Evolutionary conservation across 805 yeast species (phyloP).

Genomic region (Candida nanaspora): DNA sequence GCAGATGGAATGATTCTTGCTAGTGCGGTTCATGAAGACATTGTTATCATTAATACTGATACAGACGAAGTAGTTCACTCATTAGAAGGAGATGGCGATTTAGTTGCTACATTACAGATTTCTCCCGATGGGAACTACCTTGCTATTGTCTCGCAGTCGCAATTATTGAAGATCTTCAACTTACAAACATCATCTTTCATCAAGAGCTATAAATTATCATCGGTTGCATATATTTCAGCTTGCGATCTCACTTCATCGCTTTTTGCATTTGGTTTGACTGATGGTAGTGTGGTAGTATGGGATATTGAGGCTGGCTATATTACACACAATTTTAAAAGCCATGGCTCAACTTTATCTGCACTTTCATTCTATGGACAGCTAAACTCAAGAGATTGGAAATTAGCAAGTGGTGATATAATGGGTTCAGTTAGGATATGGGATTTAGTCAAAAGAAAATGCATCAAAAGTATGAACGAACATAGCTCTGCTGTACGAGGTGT

Average conservation of each 20-base stretch:
- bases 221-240: constrained; percentile 77
- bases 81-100: constrained; percentile 80
- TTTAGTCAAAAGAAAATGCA: constrained; percentile 66
- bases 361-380: constrained; percentile 65
- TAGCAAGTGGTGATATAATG: constrained; percentile 65
- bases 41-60: constrained; percentile 57
- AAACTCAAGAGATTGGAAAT: constrained; percentile 64
- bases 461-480: constrained; percentile 63
- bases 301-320: constrained; percentile 82
- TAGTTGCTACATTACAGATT: constrained; percentile 64
- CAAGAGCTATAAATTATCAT: constrained; percentile 52
- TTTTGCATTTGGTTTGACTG: constrained; percentile 92
- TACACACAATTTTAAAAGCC: constrained; percentile 90
- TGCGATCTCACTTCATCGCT: constrained; percentile 78
- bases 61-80: constrained; percentile 52
- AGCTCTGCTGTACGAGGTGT: constrained; percentile 81
- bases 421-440: constrained; percentile 53
- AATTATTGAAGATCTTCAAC: constrained; percentile 64
- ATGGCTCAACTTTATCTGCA: constrained; percentile 81
- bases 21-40: constrained; percentile 73
- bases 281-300: constrained; percentile 87
- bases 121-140: constrained; percentile 70
- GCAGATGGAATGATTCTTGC: constrained; percentile 59
- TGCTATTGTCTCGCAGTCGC: constrained; percentile 76
- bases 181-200: constrained; percentile 32